These are phyloP conservation scores for Fusarium transvaalense DNA, from an alignment of 2,329 filamentous ascomycete genomes.

Conservation along the genomic window DNA sequence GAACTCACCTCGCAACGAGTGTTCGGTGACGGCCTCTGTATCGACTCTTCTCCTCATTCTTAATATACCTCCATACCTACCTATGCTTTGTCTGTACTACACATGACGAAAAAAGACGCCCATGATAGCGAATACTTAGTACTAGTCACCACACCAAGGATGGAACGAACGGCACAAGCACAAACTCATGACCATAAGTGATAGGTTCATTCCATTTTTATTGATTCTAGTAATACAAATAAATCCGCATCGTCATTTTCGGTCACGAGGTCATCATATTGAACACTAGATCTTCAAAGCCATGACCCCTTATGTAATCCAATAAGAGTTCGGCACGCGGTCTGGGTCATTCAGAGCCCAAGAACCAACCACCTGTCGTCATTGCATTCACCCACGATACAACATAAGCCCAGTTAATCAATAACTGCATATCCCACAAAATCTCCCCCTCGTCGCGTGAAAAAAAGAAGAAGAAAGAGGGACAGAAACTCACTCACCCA, in stretches of 20 bases:
- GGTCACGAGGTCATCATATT: constrained; percentile 18
- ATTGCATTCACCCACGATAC: constrained; percentile 14
- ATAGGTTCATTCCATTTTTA: neutral
- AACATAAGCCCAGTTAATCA: constrained; percentile 9
- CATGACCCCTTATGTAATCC: constrained; percentile 35
- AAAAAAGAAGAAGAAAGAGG: neutral
- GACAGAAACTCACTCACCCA: neutral
- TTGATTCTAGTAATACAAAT: neutral
- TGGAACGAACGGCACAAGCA: neutral
- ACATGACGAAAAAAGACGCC: neutral
- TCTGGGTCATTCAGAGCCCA: constrained; percentile 29
- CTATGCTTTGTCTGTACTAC: neutral
- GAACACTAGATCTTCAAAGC: constrained; percentile 11
- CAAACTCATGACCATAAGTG: neutral
- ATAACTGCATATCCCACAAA: neutral
- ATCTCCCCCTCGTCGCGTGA: neutral
- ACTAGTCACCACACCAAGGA: neutral
- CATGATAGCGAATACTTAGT: neutral
- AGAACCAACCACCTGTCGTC: constrained; percentile 35
- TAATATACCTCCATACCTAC: no score
- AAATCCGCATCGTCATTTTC: neutral
- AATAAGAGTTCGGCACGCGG: constrained; percentile 29
- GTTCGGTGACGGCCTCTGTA: neutral
- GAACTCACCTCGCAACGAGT: no score
- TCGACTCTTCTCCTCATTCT: neutral